phyloP scores from a whole-genome alignment of 73 alveolate genomes.

The Blepharisma japonicum region DNA sequence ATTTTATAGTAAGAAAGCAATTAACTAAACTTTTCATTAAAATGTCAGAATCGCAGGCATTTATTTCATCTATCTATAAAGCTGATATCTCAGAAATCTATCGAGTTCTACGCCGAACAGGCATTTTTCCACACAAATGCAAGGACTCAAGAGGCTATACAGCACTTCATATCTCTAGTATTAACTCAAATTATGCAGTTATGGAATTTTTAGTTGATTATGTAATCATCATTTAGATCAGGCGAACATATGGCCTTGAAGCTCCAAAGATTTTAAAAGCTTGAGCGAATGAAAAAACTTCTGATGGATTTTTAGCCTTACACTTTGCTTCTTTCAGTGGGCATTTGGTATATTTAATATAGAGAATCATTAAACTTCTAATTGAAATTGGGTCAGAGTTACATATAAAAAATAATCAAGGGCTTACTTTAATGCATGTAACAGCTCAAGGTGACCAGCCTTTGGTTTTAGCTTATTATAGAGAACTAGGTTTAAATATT shows the following conservation, averaged over 20 bases:
- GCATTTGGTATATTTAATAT: slow-evolving; percentile 67
- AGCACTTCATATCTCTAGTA: slow-evolving; percentile 65
- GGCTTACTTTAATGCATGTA: slow-evolving; percentile 93
- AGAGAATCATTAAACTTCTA: slow-evolving; percentile 58
- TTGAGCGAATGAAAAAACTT: slow-evolving; percentile 28
- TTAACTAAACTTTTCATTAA: background rate
- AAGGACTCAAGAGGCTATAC: slow-evolving; percentile 51
- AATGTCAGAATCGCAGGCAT: background rate
- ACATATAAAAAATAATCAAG: slow-evolving; percentile 68
- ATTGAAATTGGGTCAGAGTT: slow-evolving; percentile 85
- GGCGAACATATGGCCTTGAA: background rate
- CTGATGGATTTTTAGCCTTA: slow-evolving; percentile 83
- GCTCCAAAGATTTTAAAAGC: slow-evolving; percentile 1
- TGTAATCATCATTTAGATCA: background rate
- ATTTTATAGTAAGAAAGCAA: too few relatives aligned
- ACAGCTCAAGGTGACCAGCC: slow-evolving; percentile 97
- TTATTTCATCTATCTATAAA: background rate
- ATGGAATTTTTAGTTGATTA: slow-evolving; percentile 14
- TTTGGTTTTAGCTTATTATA: slow-evolving; percentile 73
- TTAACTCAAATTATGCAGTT: slow-evolving; percentile 10
- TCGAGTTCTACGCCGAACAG: background rate
- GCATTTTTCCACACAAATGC: background rate
- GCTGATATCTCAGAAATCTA: slow-evolving; percentile 11
- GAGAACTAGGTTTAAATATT: slow-evolving; percentile 65
- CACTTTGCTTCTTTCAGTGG: slow-evolving; percentile 93